Evolutionary conservation across 2,329 filamentous ascomycete species (phyloP).

Genomic region (Periconia macrospinosa): DNA sequence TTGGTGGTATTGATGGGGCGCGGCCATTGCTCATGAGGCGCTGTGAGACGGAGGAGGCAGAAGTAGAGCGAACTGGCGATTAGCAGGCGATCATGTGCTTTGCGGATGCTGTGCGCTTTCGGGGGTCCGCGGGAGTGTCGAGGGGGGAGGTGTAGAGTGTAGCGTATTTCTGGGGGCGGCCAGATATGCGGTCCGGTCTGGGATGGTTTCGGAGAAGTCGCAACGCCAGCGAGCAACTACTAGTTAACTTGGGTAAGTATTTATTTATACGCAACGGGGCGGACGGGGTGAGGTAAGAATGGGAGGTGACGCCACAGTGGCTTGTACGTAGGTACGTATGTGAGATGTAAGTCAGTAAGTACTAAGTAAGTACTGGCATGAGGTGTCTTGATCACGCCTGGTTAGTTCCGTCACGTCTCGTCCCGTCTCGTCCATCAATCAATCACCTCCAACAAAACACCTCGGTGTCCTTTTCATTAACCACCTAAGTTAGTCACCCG

Average conservation of each 20-base stretch:
- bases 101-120: constrained; percentile 5
- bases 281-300: too few relatives aligned
- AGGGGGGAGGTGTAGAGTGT: constrained; percentile 5
- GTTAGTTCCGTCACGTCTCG: too few relatives aligned
- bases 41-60: constrained; percentile 5
- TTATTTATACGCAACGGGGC: too few relatives aligned
- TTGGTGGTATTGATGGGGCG: constrained; percentile 49
- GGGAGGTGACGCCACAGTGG: too few relatives aligned
- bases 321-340: too few relatives aligned
- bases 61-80: constrained; percentile 7
- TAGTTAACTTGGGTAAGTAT: background rate
- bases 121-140: constrained; percentile 26
- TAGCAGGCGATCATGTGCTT: constrained; percentile 1
- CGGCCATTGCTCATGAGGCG: constrained; percentile 49
- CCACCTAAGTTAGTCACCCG: too few relatives aligned
- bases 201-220: background rate
- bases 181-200: constrained; percentile 2
- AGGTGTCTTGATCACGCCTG: too few relatives aligned
- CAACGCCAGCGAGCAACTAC: background rate
- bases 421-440: constrained; percentile 9
- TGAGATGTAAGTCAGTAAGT: too few relatives aligned
- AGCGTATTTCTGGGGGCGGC: constrained; percentile 8
- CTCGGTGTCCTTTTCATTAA: background rate
- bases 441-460: background rate
- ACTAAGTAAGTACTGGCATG: too few relatives aligned